phyloP scores from a whole-genome alignment of 2,329 filamentous ascomycete species.

The Ophidiomyces ophidiicola region DNA sequence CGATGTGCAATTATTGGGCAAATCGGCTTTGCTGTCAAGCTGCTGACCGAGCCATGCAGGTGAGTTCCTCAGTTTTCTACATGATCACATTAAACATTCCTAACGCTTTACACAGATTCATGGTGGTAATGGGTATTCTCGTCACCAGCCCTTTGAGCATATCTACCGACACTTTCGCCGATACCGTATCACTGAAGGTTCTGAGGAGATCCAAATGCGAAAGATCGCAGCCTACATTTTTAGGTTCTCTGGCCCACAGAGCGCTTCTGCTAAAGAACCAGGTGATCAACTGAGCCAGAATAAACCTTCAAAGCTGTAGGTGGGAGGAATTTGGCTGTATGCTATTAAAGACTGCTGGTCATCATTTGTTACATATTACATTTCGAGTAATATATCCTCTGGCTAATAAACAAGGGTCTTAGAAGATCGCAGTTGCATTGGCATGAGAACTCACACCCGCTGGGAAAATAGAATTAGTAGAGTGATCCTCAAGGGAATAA shows the following conservation, averaged over 20 bases:
- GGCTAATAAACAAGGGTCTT: background rate
- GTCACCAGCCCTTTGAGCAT: slow-evolving; percentile 51
- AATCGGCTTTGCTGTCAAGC: slow-evolving; percentile 49
- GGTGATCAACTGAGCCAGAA: background rate
- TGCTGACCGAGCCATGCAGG: slow-evolving; percentile 51
- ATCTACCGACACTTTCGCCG: slow-evolving; percentile 53
- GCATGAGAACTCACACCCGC: slow-evolving; percentile 21
- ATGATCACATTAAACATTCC: background rate
- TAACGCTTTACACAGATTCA: slow-evolving; percentile 28
- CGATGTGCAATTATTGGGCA: slow-evolving; percentile 56
- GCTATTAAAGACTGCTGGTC: no score
- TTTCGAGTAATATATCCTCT: background rate
- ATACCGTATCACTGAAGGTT: slow-evolving; percentile 53
- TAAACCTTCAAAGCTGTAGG: no score
- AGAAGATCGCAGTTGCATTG: slow-evolving; percentile 24
- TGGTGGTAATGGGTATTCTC: slow-evolving; percentile 48
- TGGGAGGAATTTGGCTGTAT: no score
- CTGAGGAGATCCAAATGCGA: slow-evolving; percentile 55
- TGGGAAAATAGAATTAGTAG: slow-evolving; percentile 8
- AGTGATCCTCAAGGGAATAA: background rate
- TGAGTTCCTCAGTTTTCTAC: slow-evolving; percentile 14
- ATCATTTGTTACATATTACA: no score
- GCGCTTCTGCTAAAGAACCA: slow-evolving; percentile 16
- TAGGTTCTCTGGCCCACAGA: slow-evolving; percentile 28
- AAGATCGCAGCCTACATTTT: slow-evolving; percentile 51